These are phyloP conservation scores for Neoboletus subvelutipes DNA, from an alignment of 768 basidiomycete genomes.

Conservation along the genomic window DNA sequence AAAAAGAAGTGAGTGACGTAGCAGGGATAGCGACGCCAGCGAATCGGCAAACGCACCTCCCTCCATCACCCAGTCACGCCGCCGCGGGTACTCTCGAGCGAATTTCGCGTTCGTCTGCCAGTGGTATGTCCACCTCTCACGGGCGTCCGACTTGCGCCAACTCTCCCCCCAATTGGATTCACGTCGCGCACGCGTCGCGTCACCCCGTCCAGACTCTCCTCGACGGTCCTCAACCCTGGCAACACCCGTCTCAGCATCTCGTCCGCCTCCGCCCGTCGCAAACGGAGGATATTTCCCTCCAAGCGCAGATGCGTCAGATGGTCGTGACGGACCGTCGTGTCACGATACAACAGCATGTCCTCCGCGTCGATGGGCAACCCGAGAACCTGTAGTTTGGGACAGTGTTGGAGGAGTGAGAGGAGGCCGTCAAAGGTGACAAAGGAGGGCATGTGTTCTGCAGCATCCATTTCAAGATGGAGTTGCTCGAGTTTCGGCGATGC, in stretches of 20 bases:
- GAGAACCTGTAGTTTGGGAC: constrained; percentile 16
- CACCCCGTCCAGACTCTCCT: constrained; percentile 21
- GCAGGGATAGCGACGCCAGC: too few species aligned
- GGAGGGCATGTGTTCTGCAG: background rate
- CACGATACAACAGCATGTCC: constrained; percentile 9
- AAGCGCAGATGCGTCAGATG: constrained; percentile 16
- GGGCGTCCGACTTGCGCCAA: background rate
- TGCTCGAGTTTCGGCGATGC: constrained; percentile 19
- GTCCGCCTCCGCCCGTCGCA: constrained; percentile 18
- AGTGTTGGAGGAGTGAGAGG: constrained; percentile 19
- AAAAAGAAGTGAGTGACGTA: background rate
- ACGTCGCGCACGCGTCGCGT: constrained; percentile 15
- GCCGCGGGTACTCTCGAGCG: constrained; percentile 1
- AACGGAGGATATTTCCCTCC: constrained; percentile 14
- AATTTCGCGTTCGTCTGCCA: constrained; percentile 18
- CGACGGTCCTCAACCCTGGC: constrained; percentile 22
- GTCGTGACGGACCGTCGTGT: constrained; percentile 14
- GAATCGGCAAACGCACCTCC: background rate
- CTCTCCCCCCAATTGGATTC: background rate
- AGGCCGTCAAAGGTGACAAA: constrained; percentile 22
- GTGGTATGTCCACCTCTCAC: background rate
- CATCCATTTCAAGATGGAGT: constrained; percentile 10
- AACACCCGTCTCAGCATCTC: constrained; percentile 21
- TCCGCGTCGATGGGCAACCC: constrained; percentile 15
- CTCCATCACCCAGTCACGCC: background rate